Percentiles rank a stretch among this genome's conserved stretches.
These are phyloP conservation scores for Phycomyces nitens DNA, from an alignment of 192 early-diverging fungal genomes.

Conservation along the genomic window DNA sequence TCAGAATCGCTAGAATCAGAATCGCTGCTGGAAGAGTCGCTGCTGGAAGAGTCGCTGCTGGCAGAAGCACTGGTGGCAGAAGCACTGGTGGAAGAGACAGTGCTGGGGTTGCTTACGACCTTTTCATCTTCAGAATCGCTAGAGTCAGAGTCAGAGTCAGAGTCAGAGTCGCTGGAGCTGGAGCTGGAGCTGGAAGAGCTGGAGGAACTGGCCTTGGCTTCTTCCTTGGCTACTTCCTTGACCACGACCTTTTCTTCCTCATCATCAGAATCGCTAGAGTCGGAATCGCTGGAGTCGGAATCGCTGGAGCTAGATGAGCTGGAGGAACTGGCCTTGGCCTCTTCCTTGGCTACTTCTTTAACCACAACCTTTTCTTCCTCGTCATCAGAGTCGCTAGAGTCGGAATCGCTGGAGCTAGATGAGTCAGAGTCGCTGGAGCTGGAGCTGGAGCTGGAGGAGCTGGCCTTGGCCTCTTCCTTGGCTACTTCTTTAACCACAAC, in stretches of 20 bases:
- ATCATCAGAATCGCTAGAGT: slow-evolving; percentile 16
- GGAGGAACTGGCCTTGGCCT: slow-evolving; percentile 12
- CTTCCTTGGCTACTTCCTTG: background rate
- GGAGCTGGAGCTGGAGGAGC: slow-evolving; percentile 20
- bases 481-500: background rate
- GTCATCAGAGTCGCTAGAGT: slow-evolving; percentile 13
- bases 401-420: slow-evolving; percentile 16
- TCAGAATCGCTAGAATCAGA: too few relatives aligned
- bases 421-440: slow-evolving; percentile 11
- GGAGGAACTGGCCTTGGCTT: background rate
- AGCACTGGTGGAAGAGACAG: slow-evolving; percentile 17
- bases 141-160: slow-evolving; percentile 25
- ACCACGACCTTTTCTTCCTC: background rate
- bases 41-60: slow-evolving; percentile 32
- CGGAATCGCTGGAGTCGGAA: slow-evolving; percentile 18
- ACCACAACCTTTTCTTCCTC: slow-evolving; percentile 6
- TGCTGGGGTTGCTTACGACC: too few relatives aligned
- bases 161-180: slow-evolving; percentile 2
- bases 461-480: slow-evolving; percentile 11
- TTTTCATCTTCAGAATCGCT: slow-evolving; percentile 25
- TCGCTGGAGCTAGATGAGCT: slow-evolving; percentile 20
- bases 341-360: slow-evolving; percentile 8
- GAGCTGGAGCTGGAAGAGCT: slow-evolving; percentile 20
- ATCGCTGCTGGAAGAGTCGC: too few relatives aligned
- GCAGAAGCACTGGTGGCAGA: slow-evolving; percentile 15